Conservation (phyloP, 2,329 filamentous ascomycete genomes). For the Boeremia exigua region DNA sequence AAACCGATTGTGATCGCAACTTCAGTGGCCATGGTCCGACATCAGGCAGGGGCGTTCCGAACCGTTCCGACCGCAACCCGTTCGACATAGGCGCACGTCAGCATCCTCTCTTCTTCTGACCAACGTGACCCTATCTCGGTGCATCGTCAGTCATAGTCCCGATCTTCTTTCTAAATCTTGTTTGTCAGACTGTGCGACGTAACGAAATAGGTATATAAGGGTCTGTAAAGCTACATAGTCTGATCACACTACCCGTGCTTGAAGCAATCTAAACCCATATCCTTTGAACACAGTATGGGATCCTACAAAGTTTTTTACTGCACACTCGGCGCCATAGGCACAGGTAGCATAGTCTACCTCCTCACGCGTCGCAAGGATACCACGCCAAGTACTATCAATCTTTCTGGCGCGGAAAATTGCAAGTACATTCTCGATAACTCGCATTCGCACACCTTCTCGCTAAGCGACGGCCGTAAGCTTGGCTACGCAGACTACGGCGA, state of each 20-base stretch:
- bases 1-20: no score
- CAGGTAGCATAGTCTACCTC: neutral
- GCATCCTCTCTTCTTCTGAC: slow-evolving; percentile 5
- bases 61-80: neutral
- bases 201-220: no score
- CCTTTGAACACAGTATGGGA: neutral
- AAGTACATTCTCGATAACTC: slow-evolving; percentile 27
- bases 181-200: no score
- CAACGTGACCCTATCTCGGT: neutral
- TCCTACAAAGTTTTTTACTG: neutral
- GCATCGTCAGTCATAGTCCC: no score
- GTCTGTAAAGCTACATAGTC: neutral
- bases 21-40: no score
- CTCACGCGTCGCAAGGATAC: neutral
- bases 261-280: no score
- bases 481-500: slow-evolving; percentile 45
- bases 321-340: neutral
- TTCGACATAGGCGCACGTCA: slow-evolving; percentile 1
- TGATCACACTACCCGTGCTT: neutral
- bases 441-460: slow-evolving; percentile 37
- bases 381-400: neutral
- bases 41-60: neutral
- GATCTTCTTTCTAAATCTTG: no score
- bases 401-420: slow-evolving; percentile 1
- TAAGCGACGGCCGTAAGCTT: slow-evolving; percentile 46